Conservation (phyloP, 1,284 basidiomycete genomes). For the Irpex sp. region DNA sequence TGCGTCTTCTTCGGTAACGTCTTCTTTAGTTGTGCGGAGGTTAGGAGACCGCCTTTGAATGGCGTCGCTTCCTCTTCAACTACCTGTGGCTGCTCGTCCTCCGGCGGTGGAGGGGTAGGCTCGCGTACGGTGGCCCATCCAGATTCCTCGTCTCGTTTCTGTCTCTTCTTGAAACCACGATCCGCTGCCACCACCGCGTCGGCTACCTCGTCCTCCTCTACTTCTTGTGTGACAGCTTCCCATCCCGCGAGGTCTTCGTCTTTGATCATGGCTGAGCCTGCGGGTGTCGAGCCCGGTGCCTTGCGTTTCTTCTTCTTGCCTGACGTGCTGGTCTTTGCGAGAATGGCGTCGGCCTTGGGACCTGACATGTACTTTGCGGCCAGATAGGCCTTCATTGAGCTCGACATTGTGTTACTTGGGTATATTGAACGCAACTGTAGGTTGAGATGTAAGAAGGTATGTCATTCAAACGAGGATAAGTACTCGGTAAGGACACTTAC, state of each 20-base stretch:
- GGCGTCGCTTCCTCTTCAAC: constrained; percentile 39
- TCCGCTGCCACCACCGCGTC: constrained; percentile 68
- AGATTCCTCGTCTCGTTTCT: constrained; percentile 40
- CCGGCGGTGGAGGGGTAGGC: constrained; percentile 47
- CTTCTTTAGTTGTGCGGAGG: constrained; percentile 60
- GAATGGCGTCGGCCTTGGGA: constrained; percentile 93
- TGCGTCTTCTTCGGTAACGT: constrained; percentile 38
- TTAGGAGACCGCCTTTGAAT: constrained; percentile 76
- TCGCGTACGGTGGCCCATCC: constrained; percentile 58
- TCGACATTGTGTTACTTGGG: constrained; percentile 11
- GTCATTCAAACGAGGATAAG: too few relatives aligned
- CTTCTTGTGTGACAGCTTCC: constrained; percentile 35
- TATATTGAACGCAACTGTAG: not conserved
- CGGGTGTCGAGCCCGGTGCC: constrained; percentile 28
- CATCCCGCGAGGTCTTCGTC: constrained; percentile 70
- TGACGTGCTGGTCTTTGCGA: constrained; percentile 50
- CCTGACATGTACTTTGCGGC: constrained; percentile 95
- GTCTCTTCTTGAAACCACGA: constrained; percentile 75
- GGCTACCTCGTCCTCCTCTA: constrained; percentile 41
- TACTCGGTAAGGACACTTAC: too few relatives aligned
- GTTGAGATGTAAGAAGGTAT: not conserved
- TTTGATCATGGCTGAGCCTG: constrained; percentile 38
- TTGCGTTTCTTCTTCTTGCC: constrained; percentile 78
- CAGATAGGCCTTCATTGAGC: constrained; percentile 66
- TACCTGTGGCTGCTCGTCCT: constrained; percentile 69